Percentiles rank a stretch among this genome's conserved stretches.
phyloP scores from a whole-genome alignment of 2,329 filamentous ascomycete species.

The Aspergillus japonicus region DNA sequence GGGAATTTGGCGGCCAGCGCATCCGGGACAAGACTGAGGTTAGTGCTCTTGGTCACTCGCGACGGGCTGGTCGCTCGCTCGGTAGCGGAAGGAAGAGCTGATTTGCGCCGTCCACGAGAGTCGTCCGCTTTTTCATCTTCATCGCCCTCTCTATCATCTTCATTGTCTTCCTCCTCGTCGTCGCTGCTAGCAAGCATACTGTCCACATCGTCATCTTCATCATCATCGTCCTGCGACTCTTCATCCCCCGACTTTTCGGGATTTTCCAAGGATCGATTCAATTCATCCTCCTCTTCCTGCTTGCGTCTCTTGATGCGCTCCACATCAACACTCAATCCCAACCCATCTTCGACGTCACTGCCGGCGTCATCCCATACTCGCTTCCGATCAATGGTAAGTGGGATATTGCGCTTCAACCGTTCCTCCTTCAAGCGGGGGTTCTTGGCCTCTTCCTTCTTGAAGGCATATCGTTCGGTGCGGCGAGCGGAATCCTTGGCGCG shows the following conservation, averaged over 20 bases:
- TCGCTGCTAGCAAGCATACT: slow-evolving; percentile 28
- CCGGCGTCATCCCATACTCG: slow-evolving; percentile 83
- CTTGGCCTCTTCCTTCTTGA: slow-evolving; percentile 81
- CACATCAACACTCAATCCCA: slow-evolving; percentile 50
- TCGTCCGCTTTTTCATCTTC: slow-evolving; percentile 49
- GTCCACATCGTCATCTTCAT: slow-evolving; percentile 61
- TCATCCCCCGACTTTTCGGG: slow-evolving; percentile 23
- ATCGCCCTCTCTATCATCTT: slow-evolving; percentile 52
- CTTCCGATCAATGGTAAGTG: slow-evolving; percentile 80
- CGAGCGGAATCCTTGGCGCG: slow-evolving; percentile 70
- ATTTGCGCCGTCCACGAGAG: slow-evolving; percentile 36
- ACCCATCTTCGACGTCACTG: slow-evolving; percentile 46
- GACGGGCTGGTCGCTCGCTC: slow-evolving; percentile 56
- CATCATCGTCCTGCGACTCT: slow-evolving; percentile 53
- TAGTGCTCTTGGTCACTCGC: slow-evolving; percentile 57
- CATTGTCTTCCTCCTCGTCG: slow-evolving; percentile 52
- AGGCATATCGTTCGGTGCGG: slow-evolving; percentile 71
- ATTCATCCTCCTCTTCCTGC: slow-evolving; percentile 45
- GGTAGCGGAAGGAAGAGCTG: slow-evolving; percentile 37
- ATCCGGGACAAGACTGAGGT: slow-evolving; percentile 60
- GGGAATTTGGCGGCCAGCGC: slow-evolving; percentile 62
- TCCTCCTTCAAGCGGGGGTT: slow-evolving; percentile 73
- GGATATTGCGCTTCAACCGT: slow-evolving; percentile 74
- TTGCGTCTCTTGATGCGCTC: slow-evolving; percentile 50
- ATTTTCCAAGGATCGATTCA: slow-evolving; percentile 36